Conservation (phyloP, 805 yeast species). For the Sugiyamaella mastotermitis region DNA sequence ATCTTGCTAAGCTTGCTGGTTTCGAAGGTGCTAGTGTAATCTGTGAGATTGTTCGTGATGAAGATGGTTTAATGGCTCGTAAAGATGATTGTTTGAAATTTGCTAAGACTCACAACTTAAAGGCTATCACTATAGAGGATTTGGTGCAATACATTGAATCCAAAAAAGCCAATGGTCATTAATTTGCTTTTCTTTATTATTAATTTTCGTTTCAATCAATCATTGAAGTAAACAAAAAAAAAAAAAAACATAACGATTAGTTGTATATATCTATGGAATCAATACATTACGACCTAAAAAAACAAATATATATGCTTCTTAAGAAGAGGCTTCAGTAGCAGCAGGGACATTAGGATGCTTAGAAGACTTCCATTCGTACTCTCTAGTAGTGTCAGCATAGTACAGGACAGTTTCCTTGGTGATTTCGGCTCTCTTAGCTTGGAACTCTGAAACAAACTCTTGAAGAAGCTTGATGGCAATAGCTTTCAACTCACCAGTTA, state of each 20-base stretch:
- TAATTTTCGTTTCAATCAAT: too few relatives aligned
- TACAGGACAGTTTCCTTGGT: constrained; percentile 53
- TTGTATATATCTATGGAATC: background rate
- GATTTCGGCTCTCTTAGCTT: constrained; percentile 64
- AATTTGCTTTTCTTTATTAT: too few relatives aligned
- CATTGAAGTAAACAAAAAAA: too few relatives aligned
- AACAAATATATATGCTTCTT: background rate
- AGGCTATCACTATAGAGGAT: constrained; percentile 73
- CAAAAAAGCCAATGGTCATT: background rate
- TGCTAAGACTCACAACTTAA: constrained; percentile 53
- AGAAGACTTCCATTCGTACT: constrained; percentile 57
- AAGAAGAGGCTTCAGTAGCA: background rate
- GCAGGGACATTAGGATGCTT: background rate
- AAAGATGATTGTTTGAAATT: constrained; percentile 77
- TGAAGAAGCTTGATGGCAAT: constrained; percentile 76
- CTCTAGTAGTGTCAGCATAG: constrained; percentile 68
- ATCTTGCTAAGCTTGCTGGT: constrained; percentile 70
- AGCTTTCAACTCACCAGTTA: constrained; percentile 92
- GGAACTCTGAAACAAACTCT: constrained; percentile 74
- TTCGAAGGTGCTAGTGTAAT: constrained; percentile 84
- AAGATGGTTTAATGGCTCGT: constrained; percentile 95
- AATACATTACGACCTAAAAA: background rate
- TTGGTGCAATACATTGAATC: constrained; percentile 46
- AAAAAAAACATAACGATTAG: too few relatives aligned
- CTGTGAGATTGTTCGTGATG: constrained; percentile 88